Evolutionary conservation across 768 basidiomycete genomes (phyloP), one percentile per base, ranked within the genome.

Genomic region (Neoboletus magnificus): DNA sequence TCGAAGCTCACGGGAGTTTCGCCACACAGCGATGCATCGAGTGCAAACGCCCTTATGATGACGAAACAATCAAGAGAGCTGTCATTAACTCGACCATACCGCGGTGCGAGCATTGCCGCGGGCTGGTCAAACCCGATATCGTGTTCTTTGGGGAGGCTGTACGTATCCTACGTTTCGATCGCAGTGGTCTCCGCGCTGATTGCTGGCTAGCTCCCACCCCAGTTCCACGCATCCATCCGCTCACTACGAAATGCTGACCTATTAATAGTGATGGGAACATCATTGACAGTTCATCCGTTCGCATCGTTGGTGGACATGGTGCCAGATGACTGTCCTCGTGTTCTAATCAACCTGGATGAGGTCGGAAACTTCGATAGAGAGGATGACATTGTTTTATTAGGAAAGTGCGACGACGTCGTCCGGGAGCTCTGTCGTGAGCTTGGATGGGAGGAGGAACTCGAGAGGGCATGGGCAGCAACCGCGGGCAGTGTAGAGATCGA

Each of bases 1-100:
- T 98, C 46, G 96, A 98, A 73, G 97, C 97, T 0, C 97, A 99
- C 65, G 97, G 96, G 3, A 94, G 91, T 61, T 99, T 98, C 62
- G 96, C 96, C 0, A 74, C 78, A 2, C 91, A 96, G 52, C 78
- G 83, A 49, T 99, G 97, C 61, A 83, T 98, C 16, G 75, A 83
- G 8, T 99, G 97, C 69, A 59, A 76, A 43, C 65, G 67, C 2
- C 65, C 76, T 0, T 92, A 80, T 58, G 83, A 85, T 39, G 81
- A 80, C 47, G 81, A 80, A 7, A 82, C 83, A 65, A 92, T 98
- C 78, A 82, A 80, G 66, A 70, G 75, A 16, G 77, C 80, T 6
- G 80, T 96, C 32, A 69, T 79, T 54, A 68, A 73, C n/a, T 84
- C 84, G 40, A 70, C 81, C 57, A 61, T 70, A 49, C 85, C 93